These are phyloP conservation scores for Plectranthus barbatus DNA, from an alignment of 257 asterid genomes.

Conservation along the genomic window DNA sequence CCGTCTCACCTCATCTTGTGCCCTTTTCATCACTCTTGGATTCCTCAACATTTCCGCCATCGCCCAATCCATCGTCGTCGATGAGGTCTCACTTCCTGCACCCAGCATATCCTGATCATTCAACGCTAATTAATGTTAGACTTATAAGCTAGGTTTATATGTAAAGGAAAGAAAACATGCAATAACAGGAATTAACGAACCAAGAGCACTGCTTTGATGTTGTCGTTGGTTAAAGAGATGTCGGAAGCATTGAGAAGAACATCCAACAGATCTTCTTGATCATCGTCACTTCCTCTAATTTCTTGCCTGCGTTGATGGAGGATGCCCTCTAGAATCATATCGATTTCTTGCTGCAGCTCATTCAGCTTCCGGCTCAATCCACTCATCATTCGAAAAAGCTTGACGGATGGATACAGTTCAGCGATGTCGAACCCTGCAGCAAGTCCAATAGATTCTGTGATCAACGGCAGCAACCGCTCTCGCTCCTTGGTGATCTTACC, in stretches of 20 bases:
- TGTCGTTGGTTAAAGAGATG: background rate
- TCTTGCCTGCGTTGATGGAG: slow-evolving; percentile 7
- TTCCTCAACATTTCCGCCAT: slow-evolving; percentile 16
- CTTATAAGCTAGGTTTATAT: background rate
- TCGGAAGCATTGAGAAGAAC: slow-evolving; percentile 3
- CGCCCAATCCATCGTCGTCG: slow-evolving; percentile 19
- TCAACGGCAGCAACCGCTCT: background rate
- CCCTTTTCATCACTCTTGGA: slow-evolving; percentile 9
- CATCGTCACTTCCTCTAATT: background rate
- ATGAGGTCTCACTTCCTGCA: slow-evolving; percentile 15
- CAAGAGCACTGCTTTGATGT: slow-evolving; percentile 14
- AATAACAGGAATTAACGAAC: slow-evolving; percentile 2
- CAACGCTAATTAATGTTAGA: background rate
- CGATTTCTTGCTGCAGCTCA: slow-evolving; percentile 12
- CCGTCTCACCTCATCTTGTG: slow-evolving; percentile 12
- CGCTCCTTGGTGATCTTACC: background rate
- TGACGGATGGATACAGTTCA: slow-evolving; percentile 27
- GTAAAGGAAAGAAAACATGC: background rate
- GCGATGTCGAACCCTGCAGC: slow-evolving; percentile 22
- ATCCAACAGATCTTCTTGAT: slow-evolving; percentile 15
- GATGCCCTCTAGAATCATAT: slow-evolving; percentile 20
- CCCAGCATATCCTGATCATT: slow-evolving; percentile 8
- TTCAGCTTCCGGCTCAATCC: slow-evolving; percentile 14
- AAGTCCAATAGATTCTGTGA: background rate
- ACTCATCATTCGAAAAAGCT: slow-evolving; percentile 7